Conservation (phyloP, 768 basidiomycete genomes). For the Myochromella boudieri region DNA sequence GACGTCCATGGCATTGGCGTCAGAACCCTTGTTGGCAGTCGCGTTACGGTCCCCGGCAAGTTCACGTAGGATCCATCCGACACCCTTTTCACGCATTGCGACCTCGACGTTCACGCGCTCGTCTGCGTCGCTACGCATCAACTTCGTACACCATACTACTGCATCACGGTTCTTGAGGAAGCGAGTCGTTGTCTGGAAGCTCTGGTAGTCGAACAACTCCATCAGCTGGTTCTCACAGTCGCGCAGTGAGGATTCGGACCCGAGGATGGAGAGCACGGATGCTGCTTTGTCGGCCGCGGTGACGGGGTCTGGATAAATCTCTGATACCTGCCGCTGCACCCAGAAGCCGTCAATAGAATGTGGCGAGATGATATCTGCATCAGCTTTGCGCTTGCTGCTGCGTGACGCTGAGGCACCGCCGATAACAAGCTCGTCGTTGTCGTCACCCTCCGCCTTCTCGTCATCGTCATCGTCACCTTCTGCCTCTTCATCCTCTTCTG, state of each 20-base stretch:
- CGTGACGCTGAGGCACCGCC: constrained; percentile 65
- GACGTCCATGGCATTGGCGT: constrained; percentile 85
- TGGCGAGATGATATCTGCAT: constrained; percentile 82
- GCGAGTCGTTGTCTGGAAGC: constrained; percentile 85
- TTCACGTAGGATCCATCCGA: constrained; percentile 93
- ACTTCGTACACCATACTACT: constrained; percentile 96
- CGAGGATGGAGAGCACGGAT: constrained; percentile 79
- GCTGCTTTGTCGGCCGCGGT: constrained; percentile 92
- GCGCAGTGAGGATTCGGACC: constrained; percentile 82
- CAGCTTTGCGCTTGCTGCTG: constrained; percentile 52
- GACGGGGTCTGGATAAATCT: constrained; percentile 91
- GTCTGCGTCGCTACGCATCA: constrained; percentile 85
- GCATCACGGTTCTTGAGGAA: constrained; percentile 96
- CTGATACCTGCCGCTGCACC: constrained; percentile 93
- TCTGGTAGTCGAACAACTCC: constrained; percentile 93
- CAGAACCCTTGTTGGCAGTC: constrained; percentile 41
- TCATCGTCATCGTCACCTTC: constrained; percentile 43
- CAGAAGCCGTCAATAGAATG: constrained; percentile 96
- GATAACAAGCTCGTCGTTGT: constrained; percentile 78
- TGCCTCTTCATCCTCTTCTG: constrained; percentile 64
- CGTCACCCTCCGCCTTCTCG: constrained; percentile 53
- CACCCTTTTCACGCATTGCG: constrained; percentile 95
- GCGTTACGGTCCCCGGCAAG: constrained; percentile 78
- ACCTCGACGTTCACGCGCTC: constrained; percentile 93
- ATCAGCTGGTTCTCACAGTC: constrained; percentile 96